Evolutionary conservation across 371 early-diverging fungal genomes (phyloP).

Genomic region (Mucor piriformis): DNA sequence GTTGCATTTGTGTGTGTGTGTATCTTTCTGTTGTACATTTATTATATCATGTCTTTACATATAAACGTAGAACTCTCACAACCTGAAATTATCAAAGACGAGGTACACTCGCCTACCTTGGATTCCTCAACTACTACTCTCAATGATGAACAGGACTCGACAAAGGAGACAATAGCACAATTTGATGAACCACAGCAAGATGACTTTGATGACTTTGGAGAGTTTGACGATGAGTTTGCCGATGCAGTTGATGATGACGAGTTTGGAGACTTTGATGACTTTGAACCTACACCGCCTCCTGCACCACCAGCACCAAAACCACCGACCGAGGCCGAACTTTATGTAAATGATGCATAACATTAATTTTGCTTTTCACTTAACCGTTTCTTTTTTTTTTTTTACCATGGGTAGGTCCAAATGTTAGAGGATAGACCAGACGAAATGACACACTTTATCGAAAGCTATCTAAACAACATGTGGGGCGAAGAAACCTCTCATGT

Average conservation of each 20-base stretch:
- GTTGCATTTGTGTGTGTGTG: no score
- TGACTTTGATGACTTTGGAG: neutral
- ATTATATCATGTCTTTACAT: neutral
- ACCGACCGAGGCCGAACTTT: slow-evolving; percentile 38
- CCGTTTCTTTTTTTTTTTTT: neutral
- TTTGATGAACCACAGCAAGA: neutral
- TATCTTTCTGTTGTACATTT: neutral
- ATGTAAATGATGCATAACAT: slow-evolving; percentile 36
- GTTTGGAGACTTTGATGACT: slow-evolving; percentile 48
- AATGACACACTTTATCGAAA: slow-evolving; percentile 19
- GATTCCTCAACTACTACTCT: neutral
- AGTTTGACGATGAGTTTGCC: neutral
- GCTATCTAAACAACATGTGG: slow-evolving; percentile 22
- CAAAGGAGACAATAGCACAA: neutral
- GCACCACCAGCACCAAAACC: slow-evolving; percentile 1
- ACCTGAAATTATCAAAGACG: neutral
- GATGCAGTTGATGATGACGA: neutral
- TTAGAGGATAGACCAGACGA: slow-evolving; percentile 19
- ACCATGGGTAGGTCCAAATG: slow-evolving; percentile 22
- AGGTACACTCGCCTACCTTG: neutral
- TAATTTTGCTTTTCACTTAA: neutral
- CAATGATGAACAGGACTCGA: neutral
- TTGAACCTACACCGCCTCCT: slow-evolving; percentile 25
- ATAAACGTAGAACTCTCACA: neutral
- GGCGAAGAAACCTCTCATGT: neutral